phyloP scores from a whole-genome alignment of 208 protist species.

The Herpetomonas muscarum region DNA sequence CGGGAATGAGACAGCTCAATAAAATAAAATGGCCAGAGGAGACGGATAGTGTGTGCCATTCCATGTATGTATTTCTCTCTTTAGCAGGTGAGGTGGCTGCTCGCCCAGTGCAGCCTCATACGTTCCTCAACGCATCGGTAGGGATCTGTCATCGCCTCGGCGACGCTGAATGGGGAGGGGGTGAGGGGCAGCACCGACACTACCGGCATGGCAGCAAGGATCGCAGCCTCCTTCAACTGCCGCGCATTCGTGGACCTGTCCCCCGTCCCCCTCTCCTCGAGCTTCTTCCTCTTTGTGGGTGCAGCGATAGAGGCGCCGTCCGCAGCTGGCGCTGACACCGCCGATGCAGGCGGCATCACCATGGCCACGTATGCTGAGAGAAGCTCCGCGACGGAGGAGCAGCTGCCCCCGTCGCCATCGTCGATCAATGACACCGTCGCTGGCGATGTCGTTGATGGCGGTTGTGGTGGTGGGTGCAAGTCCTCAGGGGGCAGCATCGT shows the following conservation, averaged over 20 bases:
- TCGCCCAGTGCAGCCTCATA: not conserved
- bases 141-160: constrained; percentile 25
- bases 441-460: not conserved
- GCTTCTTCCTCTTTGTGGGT: not conserved
- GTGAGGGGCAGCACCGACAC: constrained; percentile 38
- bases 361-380: too few relatives aligned
- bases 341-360: not conserved
- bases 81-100: not conserved
- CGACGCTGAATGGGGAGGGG: constrained; percentile 23
- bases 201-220: constrained; percentile 17
- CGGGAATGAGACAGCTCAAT: too few relatives aligned
- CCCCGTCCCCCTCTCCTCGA: not conserved
- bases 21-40: too few relatives aligned
- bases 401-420: too few relatives aligned
- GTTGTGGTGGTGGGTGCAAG: not conserved
- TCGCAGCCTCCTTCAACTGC: too few relatives aligned
- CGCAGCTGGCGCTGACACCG: too few relatives aligned
- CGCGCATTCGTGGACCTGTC: not conserved
- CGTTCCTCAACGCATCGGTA: constrained; percentile 23
- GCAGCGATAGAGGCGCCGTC: not conserved
- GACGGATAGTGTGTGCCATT: not conserved
- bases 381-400: too few relatives aligned
- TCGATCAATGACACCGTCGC: not conserved
- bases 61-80: not conserved
- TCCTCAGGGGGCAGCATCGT: constrained; percentile 6